A percentile compares a stretch with the other conserved stretches of the same genome.
Conservation (phyloP, 2,329 filamentous ascomycete species). For the Diaporthe eres region DNA sequence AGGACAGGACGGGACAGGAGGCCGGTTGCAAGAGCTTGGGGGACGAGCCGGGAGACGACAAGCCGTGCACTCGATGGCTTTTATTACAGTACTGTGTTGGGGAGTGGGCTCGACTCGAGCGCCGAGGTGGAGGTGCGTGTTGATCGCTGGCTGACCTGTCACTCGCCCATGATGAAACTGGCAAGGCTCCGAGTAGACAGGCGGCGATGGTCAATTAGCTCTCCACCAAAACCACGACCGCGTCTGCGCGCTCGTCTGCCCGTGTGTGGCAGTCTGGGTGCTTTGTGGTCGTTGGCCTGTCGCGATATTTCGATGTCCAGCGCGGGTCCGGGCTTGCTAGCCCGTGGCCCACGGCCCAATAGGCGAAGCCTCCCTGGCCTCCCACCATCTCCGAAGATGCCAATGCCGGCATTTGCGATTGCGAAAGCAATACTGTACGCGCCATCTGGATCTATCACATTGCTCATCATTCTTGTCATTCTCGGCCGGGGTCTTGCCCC, state of each 20-base stretch:
- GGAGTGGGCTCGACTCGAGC: constrained; percentile 6
- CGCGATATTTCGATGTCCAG: not conserved
- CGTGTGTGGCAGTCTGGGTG: not conserved
- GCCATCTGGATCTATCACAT: constrained; percentile 1
- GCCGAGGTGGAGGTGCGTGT: not conserved
- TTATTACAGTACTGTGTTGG: constrained; percentile 2
- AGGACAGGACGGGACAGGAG: constrained; percentile 6
- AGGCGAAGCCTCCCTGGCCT: not conserved
- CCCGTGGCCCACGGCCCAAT: constrained; percentile 14
- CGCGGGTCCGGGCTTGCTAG: constrained; percentile 16
- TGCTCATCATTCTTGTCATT: not conserved
- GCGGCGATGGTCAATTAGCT: not conserved
- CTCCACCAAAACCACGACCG: not conserved
- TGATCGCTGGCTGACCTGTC: constrained; percentile 10
- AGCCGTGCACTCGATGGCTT: constrained; percentile 4
- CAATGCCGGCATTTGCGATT: constrained; percentile 29
- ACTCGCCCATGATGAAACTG: not conserved
- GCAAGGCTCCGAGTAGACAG: not conserved
- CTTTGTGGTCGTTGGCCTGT: not conserved
- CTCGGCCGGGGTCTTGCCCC: not conserved
- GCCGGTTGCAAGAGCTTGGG: not conserved
- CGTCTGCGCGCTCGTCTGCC: not conserved
- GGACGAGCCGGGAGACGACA: not conserved
- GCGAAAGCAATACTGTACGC: not conserved
- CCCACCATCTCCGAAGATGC: constrained; percentile 8